A percentile compares a stretch with the other conserved stretches of the same genome.
These are phyloP conservation scores for Suillus tomentosus DNA, from an alignment of 768 basidiomycete genomes.

Conservation along the genomic window DNA sequence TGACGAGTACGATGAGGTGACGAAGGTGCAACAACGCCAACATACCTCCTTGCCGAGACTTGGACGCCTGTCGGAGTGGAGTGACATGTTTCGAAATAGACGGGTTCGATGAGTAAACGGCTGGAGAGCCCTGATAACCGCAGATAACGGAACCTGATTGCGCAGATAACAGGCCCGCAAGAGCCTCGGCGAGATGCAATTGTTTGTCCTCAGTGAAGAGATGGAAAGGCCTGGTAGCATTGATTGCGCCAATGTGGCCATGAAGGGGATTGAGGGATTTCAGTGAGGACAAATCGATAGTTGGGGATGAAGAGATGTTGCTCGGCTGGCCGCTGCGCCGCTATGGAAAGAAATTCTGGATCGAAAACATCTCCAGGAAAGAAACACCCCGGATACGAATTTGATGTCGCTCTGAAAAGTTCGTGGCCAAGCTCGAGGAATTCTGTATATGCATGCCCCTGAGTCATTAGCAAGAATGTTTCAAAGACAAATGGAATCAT, in stretches of 20 bases:
- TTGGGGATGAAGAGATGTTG: constrained; percentile 22
- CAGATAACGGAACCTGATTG: constrained; percentile 8
- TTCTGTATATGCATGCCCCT: too few relatives aligned
- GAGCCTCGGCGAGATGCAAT: constrained; percentile 23
- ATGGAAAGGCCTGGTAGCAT: constrained; percentile 44
- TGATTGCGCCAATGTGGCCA: constrained; percentile 49
- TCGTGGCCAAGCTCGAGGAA: too few relatives aligned
- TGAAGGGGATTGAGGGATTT: constrained; percentile 48
- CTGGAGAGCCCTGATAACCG: too few relatives aligned
- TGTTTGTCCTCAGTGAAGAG: constrained; percentile 34
- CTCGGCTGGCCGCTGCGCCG: constrained; percentile 27
- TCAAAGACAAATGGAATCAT: too few relatives aligned
- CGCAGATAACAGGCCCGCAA: constrained; percentile 32
- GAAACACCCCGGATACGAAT: constrained; percentile 54
- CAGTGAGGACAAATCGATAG: constrained; percentile 35
- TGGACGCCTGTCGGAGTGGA: too few relatives aligned
- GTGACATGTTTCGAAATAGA: too few relatives aligned
- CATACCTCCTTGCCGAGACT: too few relatives aligned
- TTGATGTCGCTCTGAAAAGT: constrained; percentile 39
- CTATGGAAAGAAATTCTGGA: constrained; percentile 39
- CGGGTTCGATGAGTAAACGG: too few relatives aligned
- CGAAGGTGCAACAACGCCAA: too few relatives aligned
- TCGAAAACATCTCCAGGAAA: constrained; percentile 58
- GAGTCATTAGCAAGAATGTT: too few relatives aligned
- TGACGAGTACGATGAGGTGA: too few relatives aligned